Evolutionary conservation across 164 flowering plant genomes (phyloP), one percentile per base, ranked within the genome.

Genomic region (Piper longum): DNA sequence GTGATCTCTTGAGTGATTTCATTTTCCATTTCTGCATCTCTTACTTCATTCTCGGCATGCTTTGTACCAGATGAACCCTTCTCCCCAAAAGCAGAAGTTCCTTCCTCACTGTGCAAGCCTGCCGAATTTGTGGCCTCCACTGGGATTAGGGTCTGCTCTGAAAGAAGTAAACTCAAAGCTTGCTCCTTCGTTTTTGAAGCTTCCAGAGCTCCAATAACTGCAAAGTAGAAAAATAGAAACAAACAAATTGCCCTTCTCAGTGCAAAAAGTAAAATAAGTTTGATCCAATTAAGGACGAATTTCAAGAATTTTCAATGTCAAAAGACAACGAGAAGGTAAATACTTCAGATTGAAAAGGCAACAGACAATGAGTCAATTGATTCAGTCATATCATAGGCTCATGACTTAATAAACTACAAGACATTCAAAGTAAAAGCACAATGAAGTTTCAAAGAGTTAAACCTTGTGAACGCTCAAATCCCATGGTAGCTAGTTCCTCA

Each of bases 1-100:
- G 65, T 67, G 18, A 93, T 57, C 62, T 81, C 88, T 8, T 60
- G 71, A 1, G 86, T 79, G 16, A 89, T 71, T 54, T 77, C 85
- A 66, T 80, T 77, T 73, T 93, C 97, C 95, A 89, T 88, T 72
- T 85, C 95, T 57, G 56, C 69, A 67, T 91, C 98, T 36, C 91
- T 75, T 57, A 76, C 79, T 59, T 79, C 81, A 36, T 79, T 79
- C 36, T 0, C 65, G 41, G 56, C 69, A 42, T 59, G 62, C 41
- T 65, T 45, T 62, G 39, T 55, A 52, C 62, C 68, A 17, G 81
- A 76, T 52, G 82, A 67, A 43, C 74, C 78, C 66, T 44, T 79
- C 4, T 60, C 62, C 42, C 42, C 42, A 51, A 48, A 3, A 68
- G 52, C 66, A 5, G 64, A 43, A 43, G 12, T 65, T 0, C 6